Evolutionary conservation across 352 stramenopile genomes (phyloP).

Genomic region (Phytophthora parvispora): DNA sequence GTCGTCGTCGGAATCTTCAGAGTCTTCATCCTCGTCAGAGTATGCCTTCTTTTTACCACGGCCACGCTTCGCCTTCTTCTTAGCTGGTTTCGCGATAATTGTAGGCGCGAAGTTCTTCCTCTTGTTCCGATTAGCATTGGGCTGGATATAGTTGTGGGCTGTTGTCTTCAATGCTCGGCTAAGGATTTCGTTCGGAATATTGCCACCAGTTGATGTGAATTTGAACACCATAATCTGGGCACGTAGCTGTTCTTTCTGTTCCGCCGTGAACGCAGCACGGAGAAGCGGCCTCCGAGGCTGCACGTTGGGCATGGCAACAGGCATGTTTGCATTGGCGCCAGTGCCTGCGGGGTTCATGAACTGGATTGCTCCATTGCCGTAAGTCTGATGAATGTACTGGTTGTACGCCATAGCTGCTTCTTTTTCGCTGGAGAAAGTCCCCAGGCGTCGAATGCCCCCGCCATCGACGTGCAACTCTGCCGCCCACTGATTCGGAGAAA

Average conservation of each 20-base stretch:
- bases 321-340: slow-evolving; percentile 39
- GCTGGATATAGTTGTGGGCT: slow-evolving; percentile 66
- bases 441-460: slow-evolving; percentile 80
- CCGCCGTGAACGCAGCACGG: slow-evolving; percentile 75
- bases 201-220: slow-evolving; percentile 83
- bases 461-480: slow-evolving; percentile 88
- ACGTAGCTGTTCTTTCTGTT: slow-evolving; percentile 91
- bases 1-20: slow-evolving; percentile 71
- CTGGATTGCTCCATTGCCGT: slow-evolving; percentile 79
- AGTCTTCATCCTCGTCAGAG: slow-evolving; percentile 84
- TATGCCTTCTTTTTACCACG: slow-evolving; percentile 71
- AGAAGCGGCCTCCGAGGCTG: slow-evolving; percentile 58
- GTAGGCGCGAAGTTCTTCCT: slow-evolving; percentile 77
- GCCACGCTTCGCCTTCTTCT: slow-evolving; percentile 75
- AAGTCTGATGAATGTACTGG: slow-evolving; percentile 88
- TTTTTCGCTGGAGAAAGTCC: slow-evolving; percentile 76
- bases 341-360: slow-evolving; percentile 89
- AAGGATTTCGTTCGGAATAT: slow-evolving; percentile 83
- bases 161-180: slow-evolving; percentile 77
- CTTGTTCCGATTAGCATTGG: slow-evolving; percentile 71
- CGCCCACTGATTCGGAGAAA: slow-evolving; percentile 80
- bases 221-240: slow-evolving; percentile 95
- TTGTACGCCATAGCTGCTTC: slow-evolving; percentile 90
- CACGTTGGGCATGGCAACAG: slow-evolving; percentile 61
- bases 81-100: slow-evolving; percentile 65